These are phyloP conservation scores for baker's yeast (Saccharomyces cerevisiae) DNA, from an alignment of 805 yeast genomes.

Conservation along the genomic window DNA sequence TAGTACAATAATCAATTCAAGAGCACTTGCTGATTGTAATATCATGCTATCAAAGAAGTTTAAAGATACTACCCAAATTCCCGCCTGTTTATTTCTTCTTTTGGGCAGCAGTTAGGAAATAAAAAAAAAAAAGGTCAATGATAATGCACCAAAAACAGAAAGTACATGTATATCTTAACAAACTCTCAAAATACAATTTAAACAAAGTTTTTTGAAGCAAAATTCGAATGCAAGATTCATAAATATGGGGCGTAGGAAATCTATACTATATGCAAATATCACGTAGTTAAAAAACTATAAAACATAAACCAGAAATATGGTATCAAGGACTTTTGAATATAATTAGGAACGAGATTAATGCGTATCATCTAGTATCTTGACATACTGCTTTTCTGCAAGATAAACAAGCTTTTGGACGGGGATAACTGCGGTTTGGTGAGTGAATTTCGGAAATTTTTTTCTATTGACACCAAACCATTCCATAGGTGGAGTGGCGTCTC, in stretches of 20 bases:
- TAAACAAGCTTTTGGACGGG: slow-evolving; percentile 66
- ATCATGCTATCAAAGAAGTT: too few species aligned
- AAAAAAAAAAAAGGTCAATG: too few species aligned
- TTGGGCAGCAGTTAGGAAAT: too few species aligned
- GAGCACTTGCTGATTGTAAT: neutral
- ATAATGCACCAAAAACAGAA: too few species aligned
- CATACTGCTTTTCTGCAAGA: slow-evolving; percentile 47
- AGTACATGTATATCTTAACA: too few species aligned
- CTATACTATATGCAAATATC: neutral
- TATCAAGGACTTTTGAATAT: neutral
- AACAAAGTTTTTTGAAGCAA: too few species aligned
- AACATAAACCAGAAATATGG: neutral
- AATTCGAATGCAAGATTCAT: neutral
- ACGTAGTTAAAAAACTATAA: neutral
- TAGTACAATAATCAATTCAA: neutral
- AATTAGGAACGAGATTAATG: neutral
- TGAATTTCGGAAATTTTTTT: slow-evolving; percentile 71
- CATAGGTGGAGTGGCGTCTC: slow-evolving; percentile 94
- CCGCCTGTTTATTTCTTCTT: too few species aligned
- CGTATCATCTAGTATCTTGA: slow-evolving; percentile 35
- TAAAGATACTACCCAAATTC: too few species aligned
- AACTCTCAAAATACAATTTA: too few species aligned
- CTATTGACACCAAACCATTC: slow-evolving; percentile 97
- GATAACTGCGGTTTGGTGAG: slow-evolving; percentile 73
- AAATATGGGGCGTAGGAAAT: neutral